Evolutionary conservation across 176 grass and related monocot species (phyloP).

Genomic region (Lolium rigidum): DNA sequence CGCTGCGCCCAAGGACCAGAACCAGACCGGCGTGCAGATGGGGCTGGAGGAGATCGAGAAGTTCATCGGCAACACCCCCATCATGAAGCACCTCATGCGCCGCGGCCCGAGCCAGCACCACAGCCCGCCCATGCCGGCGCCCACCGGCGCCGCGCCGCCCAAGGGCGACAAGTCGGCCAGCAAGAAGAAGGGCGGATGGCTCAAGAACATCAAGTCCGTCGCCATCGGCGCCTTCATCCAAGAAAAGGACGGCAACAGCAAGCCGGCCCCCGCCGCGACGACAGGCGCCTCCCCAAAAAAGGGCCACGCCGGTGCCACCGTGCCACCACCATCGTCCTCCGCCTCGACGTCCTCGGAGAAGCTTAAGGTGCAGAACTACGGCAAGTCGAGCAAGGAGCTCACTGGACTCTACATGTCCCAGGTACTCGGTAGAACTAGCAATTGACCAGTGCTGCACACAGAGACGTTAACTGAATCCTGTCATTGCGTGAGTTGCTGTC

Average conservation of each 20-base stretch:
- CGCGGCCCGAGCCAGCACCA: constrained; percentile 51
- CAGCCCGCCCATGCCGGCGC: neutral
- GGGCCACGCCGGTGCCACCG: neutral
- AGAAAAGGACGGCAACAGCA: constrained; percentile 65
- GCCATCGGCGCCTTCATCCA: constrained; percentile 60
- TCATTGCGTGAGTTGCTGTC: neutral
- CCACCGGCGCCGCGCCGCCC: constrained; percentile 17
- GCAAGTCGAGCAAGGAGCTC: constrained; percentile 91
- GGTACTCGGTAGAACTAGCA: neutral
- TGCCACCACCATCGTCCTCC: neutral
- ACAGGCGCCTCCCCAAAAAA: neutral
- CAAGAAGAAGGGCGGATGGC: constrained; percentile 84
- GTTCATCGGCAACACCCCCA: constrained; percentile 81
- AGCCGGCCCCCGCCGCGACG: neutral
- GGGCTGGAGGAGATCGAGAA: constrained; percentile 81
- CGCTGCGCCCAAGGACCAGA: constrained; percentile 52
- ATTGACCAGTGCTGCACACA: neutral
- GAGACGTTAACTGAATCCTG: neutral
- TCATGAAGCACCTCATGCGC: constrained; percentile 84
- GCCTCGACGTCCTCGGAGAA: constrained; percentile 47
- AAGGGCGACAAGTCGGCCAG: constrained; percentile 53
- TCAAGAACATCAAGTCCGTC: constrained; percentile 93
- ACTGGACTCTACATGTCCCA: constrained; percentile 90
- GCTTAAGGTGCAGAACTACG: constrained; percentile 81
- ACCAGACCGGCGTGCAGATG: constrained; percentile 54